Base-by-base conservation (phyloP, 441 rosid genomes). In the Geranium incanum region DNA sequence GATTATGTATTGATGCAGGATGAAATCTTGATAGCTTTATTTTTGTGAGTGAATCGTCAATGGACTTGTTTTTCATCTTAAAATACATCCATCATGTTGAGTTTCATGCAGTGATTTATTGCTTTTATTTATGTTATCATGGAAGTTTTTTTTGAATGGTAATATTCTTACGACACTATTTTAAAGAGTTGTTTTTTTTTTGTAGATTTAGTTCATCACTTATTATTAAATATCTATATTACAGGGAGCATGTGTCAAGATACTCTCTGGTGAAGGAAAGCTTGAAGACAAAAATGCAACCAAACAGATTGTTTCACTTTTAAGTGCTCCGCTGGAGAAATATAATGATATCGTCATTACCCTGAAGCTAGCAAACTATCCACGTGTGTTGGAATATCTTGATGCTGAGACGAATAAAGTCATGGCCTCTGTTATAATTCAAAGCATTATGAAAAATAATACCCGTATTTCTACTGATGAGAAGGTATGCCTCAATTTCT, bases 251-350 rank as follows among this genome's bases (percentile, higher is more conserved):
- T 95, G 99, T 79, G 86, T 89, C 68, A 90, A 81, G 80, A 90
- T 88, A 85, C 88, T 95, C 66, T 79, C 93, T 28, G 77, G 84
- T 60, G 83, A 79, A 79, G 96, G 95, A 76, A 95, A 87, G 89
- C 78, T 89, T 80, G 85, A 90, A 72, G 99, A 90, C 81, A 86
- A 75, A 76, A 88, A 81, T 83, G 93, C 98, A 23, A 88, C 96
- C 19, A 95, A 90, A 83, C 98, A 92, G 86, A 86, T 90, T 77
- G 97, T 95, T 77, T 84, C 98, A 15, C 95, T 95, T 76, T 89
- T 92, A 80, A 95, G 97, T 87, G 95, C 98, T 76, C 99, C 99
- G 39, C 76, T 95, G 59, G 99, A 95, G 84, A 95, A 95, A 79
- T 95, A 95, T 74, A 95, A 92, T 77, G 90, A 91, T 80, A 86